These are phyloP conservation scores for Cordyceps cateniannulata DNA, from an alignment of 2,329 filamentous ascomycete genomes.

Conservation along the genomic window DNA sequence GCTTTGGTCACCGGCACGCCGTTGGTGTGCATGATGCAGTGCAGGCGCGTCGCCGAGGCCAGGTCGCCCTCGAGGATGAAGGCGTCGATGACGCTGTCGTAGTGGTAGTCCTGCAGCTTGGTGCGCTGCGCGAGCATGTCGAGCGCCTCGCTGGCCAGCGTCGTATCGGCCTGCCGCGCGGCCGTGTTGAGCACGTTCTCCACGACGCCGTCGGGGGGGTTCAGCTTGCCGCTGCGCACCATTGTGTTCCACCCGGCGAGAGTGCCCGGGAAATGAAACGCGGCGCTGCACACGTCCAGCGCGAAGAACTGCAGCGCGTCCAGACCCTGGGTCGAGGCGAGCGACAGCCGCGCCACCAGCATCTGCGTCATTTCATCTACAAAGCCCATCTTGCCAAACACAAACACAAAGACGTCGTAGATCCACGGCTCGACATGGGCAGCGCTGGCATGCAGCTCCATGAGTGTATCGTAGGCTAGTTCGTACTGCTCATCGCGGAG, in stretches of 20 bases:
- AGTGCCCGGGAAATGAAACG: conserved; percentile 57
- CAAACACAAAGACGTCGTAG: conserved; percentile 69
- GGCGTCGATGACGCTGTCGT: conserved; percentile 70
- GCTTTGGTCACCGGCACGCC: conserved; percentile 11
- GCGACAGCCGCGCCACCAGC: conserved; percentile 47
- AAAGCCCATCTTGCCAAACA: conserved; percentile 64
- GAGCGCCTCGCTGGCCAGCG: conserved; percentile 66
- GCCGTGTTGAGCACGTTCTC: conserved; percentile 67
- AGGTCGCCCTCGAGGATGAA: conserved; percentile 58
- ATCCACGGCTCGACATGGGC: conserved; percentile 63
- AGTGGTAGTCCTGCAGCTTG: conserved; percentile 60
- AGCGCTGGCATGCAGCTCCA: conserved; percentile 54
- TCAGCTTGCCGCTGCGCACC: conserved; percentile 40
- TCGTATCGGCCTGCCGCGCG: conserved; percentile 58
- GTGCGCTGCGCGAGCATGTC: conserved; percentile 34
- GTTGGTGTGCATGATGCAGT: conserved; percentile 64
- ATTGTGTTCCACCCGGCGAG: conserved; percentile 64
- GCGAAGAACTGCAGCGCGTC: conserved; percentile 60
- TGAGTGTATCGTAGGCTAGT: conserved; percentile 65
- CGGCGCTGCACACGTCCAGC: conserved; percentile 66
- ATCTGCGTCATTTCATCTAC: conserved; percentile 70
- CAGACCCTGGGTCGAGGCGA: conserved; percentile 27
- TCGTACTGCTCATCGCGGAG: conserved; percentile 80
- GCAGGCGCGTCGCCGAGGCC: conserved; percentile 57
- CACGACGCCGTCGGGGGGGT: conserved; percentile 53